phyloP scores from a whole-genome alignment of 2,329 filamentous ascomycete species.

The Epichloe typhina region DNA sequence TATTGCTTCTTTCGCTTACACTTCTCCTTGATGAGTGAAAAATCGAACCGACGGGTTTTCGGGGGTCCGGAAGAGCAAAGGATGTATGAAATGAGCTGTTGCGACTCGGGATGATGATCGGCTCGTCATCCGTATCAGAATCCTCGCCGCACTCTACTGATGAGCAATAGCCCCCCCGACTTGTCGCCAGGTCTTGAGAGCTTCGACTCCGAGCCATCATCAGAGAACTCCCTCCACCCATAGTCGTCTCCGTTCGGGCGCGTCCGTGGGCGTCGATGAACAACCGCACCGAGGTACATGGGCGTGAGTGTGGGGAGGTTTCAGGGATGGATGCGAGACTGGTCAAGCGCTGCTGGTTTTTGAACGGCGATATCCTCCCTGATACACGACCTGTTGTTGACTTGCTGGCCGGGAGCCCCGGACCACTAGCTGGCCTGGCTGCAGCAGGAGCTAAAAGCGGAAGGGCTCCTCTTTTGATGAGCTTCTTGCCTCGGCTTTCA shows the following conservation, averaged over 20 bases:
- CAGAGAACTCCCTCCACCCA: slow-evolving; percentile 21
- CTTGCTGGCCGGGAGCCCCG: slow-evolving; percentile 20
- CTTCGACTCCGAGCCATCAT: slow-evolving; percentile 17
- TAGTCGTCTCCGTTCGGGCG: slow-evolving; percentile 40
- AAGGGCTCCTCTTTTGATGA: slow-evolving; percentile 25
- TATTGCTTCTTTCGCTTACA: slow-evolving; percentile 35
- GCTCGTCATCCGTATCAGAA: slow-evolving; percentile 50
- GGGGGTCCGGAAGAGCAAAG: slow-evolving; percentile 42
- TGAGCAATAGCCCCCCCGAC: slow-evolving; percentile 27
- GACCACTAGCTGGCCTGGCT: slow-evolving; percentile 17
- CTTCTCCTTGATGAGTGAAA: slow-evolving; percentile 34
- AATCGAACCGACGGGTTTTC: slow-evolving; percentile 34
- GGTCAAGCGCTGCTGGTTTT: slow-evolving; percentile 34
- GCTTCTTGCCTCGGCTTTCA: slow-evolving; percentile 36
- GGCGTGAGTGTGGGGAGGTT: slow-evolving; percentile 26
- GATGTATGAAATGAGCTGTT: slow-evolving; percentile 39
- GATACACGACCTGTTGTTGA: slow-evolving; percentile 26
- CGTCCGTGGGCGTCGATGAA: slow-evolving; percentile 50
- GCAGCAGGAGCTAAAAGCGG: slow-evolving; percentile 35
- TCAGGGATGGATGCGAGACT: slow-evolving; percentile 47
- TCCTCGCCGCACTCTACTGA: slow-evolving; percentile 31
- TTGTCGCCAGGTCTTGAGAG: slow-evolving; percentile 16
- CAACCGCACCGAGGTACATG: slow-evolving; percentile 46
- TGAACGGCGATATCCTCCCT: slow-evolving; percentile 40
- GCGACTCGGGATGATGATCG: slow-evolving; percentile 50